Base-by-base conservation (phyloP, 2,329 filamentous ascomycete genomes). In the Calonectria ilicicola region DNA sequence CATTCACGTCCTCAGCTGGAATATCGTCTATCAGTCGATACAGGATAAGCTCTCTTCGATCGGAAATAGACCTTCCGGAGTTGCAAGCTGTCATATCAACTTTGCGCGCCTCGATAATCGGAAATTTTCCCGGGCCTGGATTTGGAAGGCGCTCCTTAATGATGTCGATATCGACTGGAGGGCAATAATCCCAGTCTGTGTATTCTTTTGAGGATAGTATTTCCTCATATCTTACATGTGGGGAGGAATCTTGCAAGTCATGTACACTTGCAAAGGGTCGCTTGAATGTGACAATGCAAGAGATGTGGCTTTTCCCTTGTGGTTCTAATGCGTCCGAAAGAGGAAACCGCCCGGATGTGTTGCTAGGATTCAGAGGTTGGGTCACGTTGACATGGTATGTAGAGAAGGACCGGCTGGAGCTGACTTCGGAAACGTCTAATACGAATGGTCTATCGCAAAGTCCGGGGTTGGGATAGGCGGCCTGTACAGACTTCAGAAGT, bases 261-360 rank as follows among this genome's bases (percentile, higher is more conserved):
- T 84, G 80, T 3, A 84, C 82, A 0, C 81, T 82, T 3, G 81
- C 72, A 49, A 83, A 81, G 4, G 84, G 79, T 7, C 84, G 82
- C 69, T 89, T 89, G 79, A 91, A 89, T 2, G 89, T 90, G 44
- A 87, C 84, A 9, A 91, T 80, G 47, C 87, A 88, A 14, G 85
- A 87, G 78, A 90, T 90, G 77, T 86, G 87, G 5, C 88, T 83
- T 4, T 84, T 82, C 1, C 84, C 84, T 0, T 87, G 80, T 7
- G 84, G 83, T 2, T 81, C 76, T 40, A 81, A 53, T 3, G 84
- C 83, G 64, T 89, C 88, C 3, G 82, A 80, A 1, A 75, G 7
- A 0, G 85, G 82, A 60, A 85, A 89, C 9, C 81, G 81, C 14
- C 86, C 85, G 0, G 65, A 46, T 0, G 78, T 80, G 44, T 78